A percentile compares a stretch with the other conserved stretches of the same genome.
phyloP scores from a whole-genome alignment of 108 stramenopile species.

The Cyclotella kingstonii region DNA sequence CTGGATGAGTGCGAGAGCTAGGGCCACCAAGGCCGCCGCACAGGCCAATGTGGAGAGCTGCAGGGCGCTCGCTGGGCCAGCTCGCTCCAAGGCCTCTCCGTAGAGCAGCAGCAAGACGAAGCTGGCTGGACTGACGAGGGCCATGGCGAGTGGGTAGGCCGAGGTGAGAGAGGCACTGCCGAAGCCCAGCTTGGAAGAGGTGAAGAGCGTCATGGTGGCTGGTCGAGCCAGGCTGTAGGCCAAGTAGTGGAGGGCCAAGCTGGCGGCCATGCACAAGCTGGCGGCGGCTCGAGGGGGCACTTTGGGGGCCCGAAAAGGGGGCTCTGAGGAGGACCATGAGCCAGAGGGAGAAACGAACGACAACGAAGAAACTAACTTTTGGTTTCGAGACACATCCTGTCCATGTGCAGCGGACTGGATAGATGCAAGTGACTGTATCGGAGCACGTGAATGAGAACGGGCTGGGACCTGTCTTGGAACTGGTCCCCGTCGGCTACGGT shows the following conservation, averaged over 20 bases:
- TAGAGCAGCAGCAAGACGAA: conserved; percentile 35
- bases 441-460: too few relatives aligned
- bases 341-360: too few relatives aligned
- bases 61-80: conserved; percentile 28
- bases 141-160: conserved; percentile 51
- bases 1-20: conserved; percentile 27
- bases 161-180: conserved; percentile 23
- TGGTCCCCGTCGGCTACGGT: too few relatives aligned
- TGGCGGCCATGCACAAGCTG: conserved; percentile 39
- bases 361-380: too few relatives aligned
- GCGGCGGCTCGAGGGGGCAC: conserved; percentile 26
- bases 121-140: conserved; percentile 31
- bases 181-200: conserved; percentile 38
- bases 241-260: conserved; percentile 47
- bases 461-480: too few relatives aligned
- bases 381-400: too few relatives aligned
- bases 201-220: conserved; percentile 50
- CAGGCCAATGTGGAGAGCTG: conserved; percentile 26
- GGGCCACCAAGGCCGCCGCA: conserved; percentile 14
- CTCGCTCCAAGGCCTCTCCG: conserved; percentile 8
- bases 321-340: too few relatives aligned
- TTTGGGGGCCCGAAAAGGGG: too few relatives aligned
- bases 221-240: conserved; percentile 50
- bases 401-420: too few relatives aligned
- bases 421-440: too few relatives aligned